These are phyloP conservation scores for Solanum arcanum DNA, from an alignment of 257 asterid genomes.

Conservation along the genomic window DNA sequence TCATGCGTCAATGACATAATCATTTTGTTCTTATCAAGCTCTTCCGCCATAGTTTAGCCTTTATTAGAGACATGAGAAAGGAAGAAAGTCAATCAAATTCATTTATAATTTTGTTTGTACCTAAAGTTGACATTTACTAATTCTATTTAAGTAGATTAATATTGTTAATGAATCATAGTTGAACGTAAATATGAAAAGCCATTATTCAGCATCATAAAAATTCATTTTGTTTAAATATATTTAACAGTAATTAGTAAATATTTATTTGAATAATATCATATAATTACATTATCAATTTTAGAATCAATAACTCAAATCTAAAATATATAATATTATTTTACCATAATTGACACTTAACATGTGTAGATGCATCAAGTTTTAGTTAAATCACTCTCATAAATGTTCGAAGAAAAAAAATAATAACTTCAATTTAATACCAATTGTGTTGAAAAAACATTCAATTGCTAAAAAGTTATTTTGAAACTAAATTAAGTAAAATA, in stretches of 20 bases:
- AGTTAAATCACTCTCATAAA: no score
- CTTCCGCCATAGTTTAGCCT: background rate
- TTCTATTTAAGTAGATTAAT: background rate
- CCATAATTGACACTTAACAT: background rate
- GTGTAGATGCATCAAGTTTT: background rate
- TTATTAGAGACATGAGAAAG: background rate
- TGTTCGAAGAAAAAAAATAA: background rate
- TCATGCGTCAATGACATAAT: background rate
- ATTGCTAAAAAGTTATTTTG: background rate
- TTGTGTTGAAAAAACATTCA: background rate
- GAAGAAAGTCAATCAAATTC: background rate
- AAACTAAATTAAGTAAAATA: background rate
- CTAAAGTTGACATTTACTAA: background rate
- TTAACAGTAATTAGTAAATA: background rate
- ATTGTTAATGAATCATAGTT: background rate
- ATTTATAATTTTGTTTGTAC: background rate
- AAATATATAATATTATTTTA: background rate
- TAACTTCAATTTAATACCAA: background rate
- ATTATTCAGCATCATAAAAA: background rate
- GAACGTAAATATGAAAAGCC: background rate
- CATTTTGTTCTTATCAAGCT: background rate
- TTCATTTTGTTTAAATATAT: background rate
- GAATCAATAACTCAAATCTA: background rate
- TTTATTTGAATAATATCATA: background rate
- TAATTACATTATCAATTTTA: background rate